phyloP scores from a whole-genome alignment of 768 basidiomycete species.

The Lactarius sanguifluus region DNA sequence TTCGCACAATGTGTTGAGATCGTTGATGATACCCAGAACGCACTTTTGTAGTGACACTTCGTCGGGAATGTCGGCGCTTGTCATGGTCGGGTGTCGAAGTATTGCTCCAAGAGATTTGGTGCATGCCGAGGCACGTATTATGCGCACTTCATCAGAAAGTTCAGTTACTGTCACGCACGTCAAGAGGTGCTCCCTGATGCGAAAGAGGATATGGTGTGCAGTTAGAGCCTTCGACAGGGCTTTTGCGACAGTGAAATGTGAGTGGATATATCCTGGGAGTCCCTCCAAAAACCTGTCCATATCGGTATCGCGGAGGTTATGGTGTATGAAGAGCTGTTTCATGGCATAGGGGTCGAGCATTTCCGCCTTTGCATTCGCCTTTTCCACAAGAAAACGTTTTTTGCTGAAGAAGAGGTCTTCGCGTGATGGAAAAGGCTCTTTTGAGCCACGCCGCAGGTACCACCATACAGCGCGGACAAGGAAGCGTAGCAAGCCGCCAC shows the following conservation, averaged over 20 bases:
- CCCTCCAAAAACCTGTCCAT: constrained; percentile 19
- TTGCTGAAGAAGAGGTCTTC: not conserved
- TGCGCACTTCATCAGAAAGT: constrained; percentile 9
- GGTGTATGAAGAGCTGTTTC: constrained; percentile 9
- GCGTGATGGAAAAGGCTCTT: not conserved
- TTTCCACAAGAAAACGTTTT: not conserved
- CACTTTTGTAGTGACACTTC: too few relatives aligned
- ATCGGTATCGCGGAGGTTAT: constrained; percentile 13
- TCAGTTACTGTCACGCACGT: constrained; percentile 11
- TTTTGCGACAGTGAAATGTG: not conserved
- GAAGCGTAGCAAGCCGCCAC: not conserved
- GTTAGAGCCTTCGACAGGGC: not conserved
- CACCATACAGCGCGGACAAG: not conserved
- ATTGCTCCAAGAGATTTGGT: constrained; percentile 11
- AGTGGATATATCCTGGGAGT: constrained; percentile 17
- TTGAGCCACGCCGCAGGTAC: too few relatives aligned
- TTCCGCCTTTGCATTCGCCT: not conserved
- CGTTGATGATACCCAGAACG: not conserved
- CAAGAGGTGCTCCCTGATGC: constrained; percentile 17
- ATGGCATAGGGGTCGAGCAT: constrained; percentile 13
- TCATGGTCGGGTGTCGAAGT: not conserved
- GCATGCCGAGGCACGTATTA: constrained; percentile 1
- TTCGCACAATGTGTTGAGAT: not conserved
- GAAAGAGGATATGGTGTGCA: not conserved
- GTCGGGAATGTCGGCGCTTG: too few relatives aligned